Conservation (phyloP, 2,329 filamentous ascomycete genomes). For the Ceratocystis harringtonii region DNA sequence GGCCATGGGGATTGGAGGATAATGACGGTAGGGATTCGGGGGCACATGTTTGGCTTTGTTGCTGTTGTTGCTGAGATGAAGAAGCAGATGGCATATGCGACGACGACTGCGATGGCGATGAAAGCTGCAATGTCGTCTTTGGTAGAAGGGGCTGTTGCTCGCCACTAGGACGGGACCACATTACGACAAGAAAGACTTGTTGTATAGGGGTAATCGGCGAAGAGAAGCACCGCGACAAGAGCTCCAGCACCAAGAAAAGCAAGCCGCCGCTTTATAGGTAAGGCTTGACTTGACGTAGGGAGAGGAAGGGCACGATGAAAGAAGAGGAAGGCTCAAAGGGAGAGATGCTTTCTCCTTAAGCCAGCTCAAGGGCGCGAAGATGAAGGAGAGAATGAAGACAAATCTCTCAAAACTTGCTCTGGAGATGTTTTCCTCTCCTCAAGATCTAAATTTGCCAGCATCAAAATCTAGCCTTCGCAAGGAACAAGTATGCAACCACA, state of each 20-base stretch:
- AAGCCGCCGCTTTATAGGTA: neutral
- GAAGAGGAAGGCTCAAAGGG: neutral
- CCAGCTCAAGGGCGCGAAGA: neutral
- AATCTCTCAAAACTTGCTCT: neutral
- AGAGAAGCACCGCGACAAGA: neutral
- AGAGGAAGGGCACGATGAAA: neutral
- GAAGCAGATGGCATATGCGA: neutral
- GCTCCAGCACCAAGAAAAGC: neutral
- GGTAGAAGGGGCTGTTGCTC: conserved; percentile 7
- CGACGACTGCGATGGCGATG: neutral
- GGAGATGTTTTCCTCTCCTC: neutral
- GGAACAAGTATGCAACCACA: no score
- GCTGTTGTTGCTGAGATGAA: neutral
- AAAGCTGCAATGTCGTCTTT: neutral
- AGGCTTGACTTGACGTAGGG: neutral
- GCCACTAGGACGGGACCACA: neutral
- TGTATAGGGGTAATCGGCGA: neutral
- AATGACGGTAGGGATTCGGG: neutral
- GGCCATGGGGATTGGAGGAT: neutral
- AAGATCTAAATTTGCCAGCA: neutral
- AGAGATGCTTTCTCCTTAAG: neutral
- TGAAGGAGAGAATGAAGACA: neutral
- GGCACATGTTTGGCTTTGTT: neutral
- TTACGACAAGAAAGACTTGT: neutral
- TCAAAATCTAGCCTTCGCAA: no score